Conservation (phyloP, 2,329 filamentous ascomycete species). For the Sporothrix humicola region DNA sequence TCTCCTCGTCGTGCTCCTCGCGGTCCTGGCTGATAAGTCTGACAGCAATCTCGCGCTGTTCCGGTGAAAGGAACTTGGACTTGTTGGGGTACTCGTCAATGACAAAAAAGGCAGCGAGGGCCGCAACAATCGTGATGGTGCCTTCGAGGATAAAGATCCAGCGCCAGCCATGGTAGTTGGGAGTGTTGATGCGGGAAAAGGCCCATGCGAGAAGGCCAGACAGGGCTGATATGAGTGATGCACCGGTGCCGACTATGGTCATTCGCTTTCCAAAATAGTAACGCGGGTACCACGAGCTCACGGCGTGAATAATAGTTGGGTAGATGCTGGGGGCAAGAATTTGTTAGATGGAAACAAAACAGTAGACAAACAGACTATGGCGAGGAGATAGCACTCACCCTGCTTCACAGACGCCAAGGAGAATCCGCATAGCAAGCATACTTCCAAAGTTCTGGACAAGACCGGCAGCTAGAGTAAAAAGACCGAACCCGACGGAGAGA, state of each 20-base stretch:
- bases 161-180: not conserved
- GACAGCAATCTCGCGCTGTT: not conserved
- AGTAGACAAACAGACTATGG: not conserved
- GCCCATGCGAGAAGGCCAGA: not conserved
- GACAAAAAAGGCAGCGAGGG: not conserved
- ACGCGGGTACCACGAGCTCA: not conserved
- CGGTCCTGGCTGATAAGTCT: not conserved
- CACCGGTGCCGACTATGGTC: not conserved
- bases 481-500: not conserved
- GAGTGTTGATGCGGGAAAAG: not conserved
- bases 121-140: not conserved
- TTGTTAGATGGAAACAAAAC: too few species aligned
- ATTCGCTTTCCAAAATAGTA: not conserved
- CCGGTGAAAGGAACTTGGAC: not conserved
- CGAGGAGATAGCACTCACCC: not conserved
- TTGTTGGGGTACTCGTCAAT: slow-evolving; percentile 1
- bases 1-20: not conserved
- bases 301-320: not conserved
- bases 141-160: not conserved
- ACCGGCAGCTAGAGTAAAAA: not conserved
- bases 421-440: not conserved
- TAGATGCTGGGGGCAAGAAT: not conserved
- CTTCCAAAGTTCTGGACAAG: not conserved
- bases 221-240: not conserved
- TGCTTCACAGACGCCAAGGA: not conserved